Conservation (phyloP, 106 monocot species). For the Phalaenopsis aphrodite region DNA sequence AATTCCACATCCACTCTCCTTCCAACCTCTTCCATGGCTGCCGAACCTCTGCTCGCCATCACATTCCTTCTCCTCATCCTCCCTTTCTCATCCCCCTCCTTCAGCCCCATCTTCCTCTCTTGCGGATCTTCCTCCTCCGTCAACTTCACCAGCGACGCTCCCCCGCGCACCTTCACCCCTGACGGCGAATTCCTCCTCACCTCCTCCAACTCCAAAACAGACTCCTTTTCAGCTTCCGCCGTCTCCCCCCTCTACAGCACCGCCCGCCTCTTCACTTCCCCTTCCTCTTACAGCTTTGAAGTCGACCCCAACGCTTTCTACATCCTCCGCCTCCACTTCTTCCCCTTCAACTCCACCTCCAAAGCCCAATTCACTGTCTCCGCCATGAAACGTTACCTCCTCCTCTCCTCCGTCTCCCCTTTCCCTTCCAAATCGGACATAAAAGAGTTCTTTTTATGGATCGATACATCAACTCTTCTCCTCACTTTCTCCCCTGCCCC, state of each 20-base stretch:
- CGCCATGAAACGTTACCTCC: conserved; percentile 21
- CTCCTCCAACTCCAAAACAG: conserved; percentile 8
- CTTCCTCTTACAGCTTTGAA: conserved; percentile 25
- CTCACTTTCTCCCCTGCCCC: conserved; percentile 32
- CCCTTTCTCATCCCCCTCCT: neutral
- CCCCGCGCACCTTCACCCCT: conserved; percentile 7
- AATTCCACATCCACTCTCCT: neutral
- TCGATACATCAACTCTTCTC: conserved; percentile 8
- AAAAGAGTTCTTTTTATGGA: conserved; percentile 46
- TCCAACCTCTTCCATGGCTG: neutral
- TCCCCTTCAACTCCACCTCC: conserved; percentile 31
- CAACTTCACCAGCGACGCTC: neutral
- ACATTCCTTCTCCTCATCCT: neutral
- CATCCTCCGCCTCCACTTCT: conserved; percentile 64
- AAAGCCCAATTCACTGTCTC: conserved; percentile 37
- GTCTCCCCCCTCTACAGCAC: conserved; percentile 24
- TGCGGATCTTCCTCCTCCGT: conserved; percentile 4
- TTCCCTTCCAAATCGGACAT: neutral
- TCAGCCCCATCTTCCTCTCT: conserved; percentile 1
- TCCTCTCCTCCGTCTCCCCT: conserved; percentile 28
- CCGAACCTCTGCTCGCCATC: neutral
- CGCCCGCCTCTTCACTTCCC: conserved; percentile 25
- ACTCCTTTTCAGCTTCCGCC: neutral
- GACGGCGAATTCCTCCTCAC: conserved; percentile 9
- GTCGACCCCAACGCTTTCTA: conserved; percentile 8